These are phyloP conservation scores for Caryopteris hybrid DNA, from an alignment of 305 asterid genomes.

Conservation along the genomic window DNA sequence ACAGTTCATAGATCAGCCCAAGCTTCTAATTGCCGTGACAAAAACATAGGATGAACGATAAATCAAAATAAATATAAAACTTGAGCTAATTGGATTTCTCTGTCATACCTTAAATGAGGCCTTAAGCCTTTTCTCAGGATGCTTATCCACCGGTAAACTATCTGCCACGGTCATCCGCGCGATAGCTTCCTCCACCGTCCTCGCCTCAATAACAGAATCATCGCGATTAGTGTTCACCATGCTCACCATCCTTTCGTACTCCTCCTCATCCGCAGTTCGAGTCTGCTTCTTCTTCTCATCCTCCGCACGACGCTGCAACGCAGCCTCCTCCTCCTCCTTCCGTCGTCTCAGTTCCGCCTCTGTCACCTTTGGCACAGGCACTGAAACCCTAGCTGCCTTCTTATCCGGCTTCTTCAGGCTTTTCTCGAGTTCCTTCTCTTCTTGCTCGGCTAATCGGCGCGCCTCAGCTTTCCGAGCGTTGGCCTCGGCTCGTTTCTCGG, in stretches of 20 bases:
- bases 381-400: constrained; percentile 68
- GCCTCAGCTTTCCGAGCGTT: constrained; percentile 80
- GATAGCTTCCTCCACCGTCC: constrained; percentile 77
- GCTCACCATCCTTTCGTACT: constrained; percentile 71
- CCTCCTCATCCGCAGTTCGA: constrained; percentile 76
- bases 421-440: constrained; percentile 78
- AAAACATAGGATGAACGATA: not conserved
- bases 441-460: constrained; percentile 77
- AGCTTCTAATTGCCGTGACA: not conserved
- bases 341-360: constrained; percentile 70
- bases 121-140: constrained; percentile 92
- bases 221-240: constrained; percentile 74
- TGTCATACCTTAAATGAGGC: constrained; percentile 77
- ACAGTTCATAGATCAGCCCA: not conserved
- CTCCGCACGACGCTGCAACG: constrained; percentile 50
- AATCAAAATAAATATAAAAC: not conserved
- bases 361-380: constrained; percentile 81
- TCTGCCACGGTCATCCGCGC: constrained; percentile 63
- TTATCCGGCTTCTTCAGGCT: constrained; percentile 74
- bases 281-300: constrained; percentile 73
- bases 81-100: not conserved
- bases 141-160: constrained; percentile 63
- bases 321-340: constrained; percentile 76
- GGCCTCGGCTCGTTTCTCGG: constrained; percentile 78
- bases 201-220: constrained; percentile 70